phyloP scores from a whole-genome alignment of 78 protist genomes.

The Chrysochromulina parva region DNA sequence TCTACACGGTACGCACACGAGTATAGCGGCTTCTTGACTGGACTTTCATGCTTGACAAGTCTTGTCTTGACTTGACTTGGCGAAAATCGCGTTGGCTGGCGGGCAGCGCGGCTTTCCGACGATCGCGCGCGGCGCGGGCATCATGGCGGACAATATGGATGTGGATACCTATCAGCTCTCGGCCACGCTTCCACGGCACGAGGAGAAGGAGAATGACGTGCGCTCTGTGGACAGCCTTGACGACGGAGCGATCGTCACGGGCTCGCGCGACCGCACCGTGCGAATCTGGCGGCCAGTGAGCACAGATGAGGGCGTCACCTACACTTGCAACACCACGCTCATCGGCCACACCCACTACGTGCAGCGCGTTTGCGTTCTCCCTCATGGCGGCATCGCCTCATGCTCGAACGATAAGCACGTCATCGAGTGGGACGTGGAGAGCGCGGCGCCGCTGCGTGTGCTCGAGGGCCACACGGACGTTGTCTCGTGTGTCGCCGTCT shows the following conservation, averaged over 20 bases:
- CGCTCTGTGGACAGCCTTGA: not conserved
- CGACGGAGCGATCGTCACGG: not conserved
- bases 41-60: no score
- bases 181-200: not conserved
- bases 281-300: not conserved
- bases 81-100: no score
- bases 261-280: not conserved
- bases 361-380: not conserved
- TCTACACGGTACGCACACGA: no score
- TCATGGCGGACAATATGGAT: not conserved
- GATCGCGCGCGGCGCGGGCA: no score
- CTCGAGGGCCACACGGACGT: constrained; percentile 11
- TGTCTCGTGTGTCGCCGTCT: not conserved
- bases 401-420: constrained; percentile 20
- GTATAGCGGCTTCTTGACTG: no score
- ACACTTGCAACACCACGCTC: not conserved
- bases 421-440: not conserved
- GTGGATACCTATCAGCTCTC: not conserved
- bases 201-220: not conserved
- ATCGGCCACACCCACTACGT: constrained; percentile 9
- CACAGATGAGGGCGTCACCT: no score
- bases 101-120: no score
- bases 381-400: not conserved
- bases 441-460: not conserved
- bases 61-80: no score